A percentile compares a stretch with the other conserved stretches of the same genome.
Evolutionary conservation across 768 basidiomycete species (phyloP).

Genomic region (Termitomyces sp.): DNA sequence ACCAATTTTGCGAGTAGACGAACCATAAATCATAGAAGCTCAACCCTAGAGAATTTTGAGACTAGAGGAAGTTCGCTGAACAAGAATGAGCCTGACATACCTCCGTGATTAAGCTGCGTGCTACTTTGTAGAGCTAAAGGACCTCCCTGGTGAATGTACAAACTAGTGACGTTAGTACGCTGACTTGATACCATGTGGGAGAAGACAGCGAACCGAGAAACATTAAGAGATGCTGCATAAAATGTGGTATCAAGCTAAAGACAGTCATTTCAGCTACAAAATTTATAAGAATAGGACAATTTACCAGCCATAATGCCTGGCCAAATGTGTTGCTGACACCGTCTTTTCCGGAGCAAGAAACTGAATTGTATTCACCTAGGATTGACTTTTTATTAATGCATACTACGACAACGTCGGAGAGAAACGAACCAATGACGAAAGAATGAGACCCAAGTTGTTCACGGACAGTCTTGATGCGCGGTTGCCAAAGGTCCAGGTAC

Average conservation of each 20-base stretch:
- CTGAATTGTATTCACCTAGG: constrained; percentile 49
- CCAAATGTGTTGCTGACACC: constrained; percentile 50
- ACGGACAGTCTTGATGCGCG: constrained; percentile 41
- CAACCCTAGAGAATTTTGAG: constrained; percentile 18
- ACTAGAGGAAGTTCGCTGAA: neutral
- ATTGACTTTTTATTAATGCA: neutral
- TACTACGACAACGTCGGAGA: neutral
- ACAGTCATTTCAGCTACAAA: neutral
- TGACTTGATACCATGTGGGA: neutral
- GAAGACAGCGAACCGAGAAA: constrained; percentile 31
- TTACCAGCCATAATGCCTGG: constrained; percentile 46
- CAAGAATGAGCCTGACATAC: constrained; percentile 15
- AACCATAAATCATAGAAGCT: constrained; percentile 46
- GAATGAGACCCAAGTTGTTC: constrained; percentile 40
- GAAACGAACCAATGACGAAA: constrained; percentile 38
- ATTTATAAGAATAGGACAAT: neutral
- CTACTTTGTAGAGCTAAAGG: constrained; percentile 45
- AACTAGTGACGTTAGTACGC: constrained; percentile 17
- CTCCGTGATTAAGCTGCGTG: constrained; percentile 45
- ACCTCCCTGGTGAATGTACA: constrained; percentile 52
- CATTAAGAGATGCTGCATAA: constrained; percentile 43
- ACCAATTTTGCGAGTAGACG: neutral
- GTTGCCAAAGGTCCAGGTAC: constrained; percentile 52
- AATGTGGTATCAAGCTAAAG: constrained; percentile 37
- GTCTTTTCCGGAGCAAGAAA: constrained; percentile 45